phyloP scores from a whole-genome alignment of 2,329 filamentous ascomycete species.

The Hortaea sp. region DNA sequence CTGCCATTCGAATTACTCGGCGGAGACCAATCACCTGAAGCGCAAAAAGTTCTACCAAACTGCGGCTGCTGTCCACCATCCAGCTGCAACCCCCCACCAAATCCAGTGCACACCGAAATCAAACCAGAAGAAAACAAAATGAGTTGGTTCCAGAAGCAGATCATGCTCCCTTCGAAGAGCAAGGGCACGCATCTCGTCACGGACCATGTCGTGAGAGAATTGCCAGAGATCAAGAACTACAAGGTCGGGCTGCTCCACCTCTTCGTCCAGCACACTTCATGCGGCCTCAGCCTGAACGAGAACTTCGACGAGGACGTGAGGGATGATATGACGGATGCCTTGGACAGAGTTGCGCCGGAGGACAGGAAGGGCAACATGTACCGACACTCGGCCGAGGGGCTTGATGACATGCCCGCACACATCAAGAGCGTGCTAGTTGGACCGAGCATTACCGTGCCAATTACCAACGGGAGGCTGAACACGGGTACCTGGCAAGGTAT shows the following conservation, averaged over 20 bases:
- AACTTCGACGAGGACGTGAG: conserved; percentile 78
- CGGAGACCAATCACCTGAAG: conserved; percentile 22
- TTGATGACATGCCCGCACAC: conserved; percentile 95
- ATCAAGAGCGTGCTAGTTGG: conserved; percentile 87
- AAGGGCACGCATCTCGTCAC: conserved; percentile 88
- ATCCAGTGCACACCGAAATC: conserved; percentile 6
- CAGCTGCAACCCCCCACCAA: conserved; percentile 15
- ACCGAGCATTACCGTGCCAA: conserved; percentile 81
- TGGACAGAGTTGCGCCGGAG: conserved; percentile 81
- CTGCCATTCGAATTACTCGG: conserved; percentile 17
- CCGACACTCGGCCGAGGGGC: conserved; percentile 74
- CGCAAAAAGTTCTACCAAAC: conserved; percentile 8
- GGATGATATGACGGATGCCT: conserved; percentile 79
- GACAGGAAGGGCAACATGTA: conserved; percentile 61
- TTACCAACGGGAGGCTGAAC: conserved; percentile 69
- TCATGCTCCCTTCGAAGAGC: conserved; percentile 64
- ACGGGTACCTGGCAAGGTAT: conserved; percentile 77
- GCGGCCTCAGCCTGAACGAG: conserved; percentile 85
- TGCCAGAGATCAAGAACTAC: conserved; percentile 75
- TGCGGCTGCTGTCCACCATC: conserved; percentile 25
- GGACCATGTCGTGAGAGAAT: conserved; percentile 55
- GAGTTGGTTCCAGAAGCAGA: conserved; percentile 76
- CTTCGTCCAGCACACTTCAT: conserved; percentile 92
- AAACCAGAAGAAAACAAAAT: conserved; percentile 15
- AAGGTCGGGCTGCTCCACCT: conserved; percentile 79